Percentiles rank a stretch among this genome's conserved stretches.
These are phyloP conservation scores for Streptanthus diversifolius DNA, from an alignment of 345 rosid genomes.

Conservation along the genomic window DNA sequence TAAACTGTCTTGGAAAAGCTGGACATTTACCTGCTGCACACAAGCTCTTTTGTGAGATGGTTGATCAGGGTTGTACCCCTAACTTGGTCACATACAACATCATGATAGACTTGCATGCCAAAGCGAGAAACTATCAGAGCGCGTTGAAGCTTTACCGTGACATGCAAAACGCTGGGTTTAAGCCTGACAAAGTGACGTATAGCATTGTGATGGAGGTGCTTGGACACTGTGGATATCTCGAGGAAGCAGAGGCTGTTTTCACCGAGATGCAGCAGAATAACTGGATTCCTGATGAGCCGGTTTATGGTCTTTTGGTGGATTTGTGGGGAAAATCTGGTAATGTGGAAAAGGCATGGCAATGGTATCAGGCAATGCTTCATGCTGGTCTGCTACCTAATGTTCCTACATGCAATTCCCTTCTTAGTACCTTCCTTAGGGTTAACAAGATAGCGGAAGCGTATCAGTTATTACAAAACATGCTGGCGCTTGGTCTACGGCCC, in stretches of 20 bases:
- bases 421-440: conserved; percentile 78
- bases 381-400: conserved; percentile 86
- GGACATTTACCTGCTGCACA: conserved; percentile 80
- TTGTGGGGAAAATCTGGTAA: conserved; percentile 94
- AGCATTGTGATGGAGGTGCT: conserved; percentile 96
- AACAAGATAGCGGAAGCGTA: conserved; percentile 66
- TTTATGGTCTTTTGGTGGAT: conserved; percentile 85
- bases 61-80: conserved; percentile 79
- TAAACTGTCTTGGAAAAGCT: conserved; percentile 96
- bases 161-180: conserved; percentile 76
- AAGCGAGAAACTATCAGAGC: conserved; percentile 76
- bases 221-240: conserved; percentile 84
- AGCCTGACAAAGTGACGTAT: conserved; percentile 89
- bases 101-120: conserved; percentile 88
- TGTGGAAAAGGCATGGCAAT: conserved; percentile 72
- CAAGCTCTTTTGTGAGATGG: conserved; percentile 77
- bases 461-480: conserved; percentile 69
- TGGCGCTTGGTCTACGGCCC: conserved; percentile 60
- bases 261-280: conserved; percentile 68
- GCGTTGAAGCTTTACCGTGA: conserved; percentile 75
- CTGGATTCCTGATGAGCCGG: conserved; percentile 94
- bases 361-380: conserved; percentile 80
- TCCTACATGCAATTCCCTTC: conserved; percentile 92
- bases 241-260: conserved; percentile 83
- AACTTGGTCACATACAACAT: conserved; percentile 81